Conservation (phyloP, 495 filamentous ascomycete species). For the Trichocladium antarcticum region DNA sequence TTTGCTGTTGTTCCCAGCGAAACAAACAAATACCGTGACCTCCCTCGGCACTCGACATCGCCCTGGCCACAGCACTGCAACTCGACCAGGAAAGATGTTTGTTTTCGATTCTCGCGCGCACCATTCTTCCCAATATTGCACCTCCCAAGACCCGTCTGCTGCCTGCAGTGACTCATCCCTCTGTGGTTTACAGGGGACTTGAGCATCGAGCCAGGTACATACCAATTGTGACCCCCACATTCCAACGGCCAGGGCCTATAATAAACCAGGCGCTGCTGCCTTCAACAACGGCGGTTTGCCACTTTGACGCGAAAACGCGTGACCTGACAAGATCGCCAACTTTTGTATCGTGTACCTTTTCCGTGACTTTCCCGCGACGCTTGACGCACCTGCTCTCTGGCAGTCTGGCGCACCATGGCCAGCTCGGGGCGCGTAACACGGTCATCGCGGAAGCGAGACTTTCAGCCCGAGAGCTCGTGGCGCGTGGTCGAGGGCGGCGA, state of each 20-base stretch:
- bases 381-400: not conserved
- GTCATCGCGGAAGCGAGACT: slow-evolving; percentile 12
- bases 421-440: slow-evolving; percentile 5
- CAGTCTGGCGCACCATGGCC: not conserved
- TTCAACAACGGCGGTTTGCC: slow-evolving; percentile 4
- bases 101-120: not conserved
- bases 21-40: not conserved
- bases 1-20: not conserved
- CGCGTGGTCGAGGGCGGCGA: slow-evolving; percentile 41
- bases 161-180: slow-evolving; percentile 8
- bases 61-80: not conserved
- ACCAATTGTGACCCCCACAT: slow-evolving; percentile 4
- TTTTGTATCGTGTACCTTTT: not conserved
- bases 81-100: not conserved
- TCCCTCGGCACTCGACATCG: not conserved
- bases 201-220: not conserved
- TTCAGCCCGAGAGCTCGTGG: slow-evolving; percentile 37
- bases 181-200: not conserved
- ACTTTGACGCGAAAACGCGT: slow-evolving; percentile 12
- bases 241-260: slow-evolving; percentile 6
- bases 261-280: slow-evolving; percentile 9
- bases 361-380: not conserved
- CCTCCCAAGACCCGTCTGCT: not conserved
- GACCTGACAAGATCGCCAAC: not conserved
- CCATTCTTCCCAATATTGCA: not conserved